Base-by-base conservation (phyloP, 345 rosid genomes). In the Linum trigynum region DNA sequence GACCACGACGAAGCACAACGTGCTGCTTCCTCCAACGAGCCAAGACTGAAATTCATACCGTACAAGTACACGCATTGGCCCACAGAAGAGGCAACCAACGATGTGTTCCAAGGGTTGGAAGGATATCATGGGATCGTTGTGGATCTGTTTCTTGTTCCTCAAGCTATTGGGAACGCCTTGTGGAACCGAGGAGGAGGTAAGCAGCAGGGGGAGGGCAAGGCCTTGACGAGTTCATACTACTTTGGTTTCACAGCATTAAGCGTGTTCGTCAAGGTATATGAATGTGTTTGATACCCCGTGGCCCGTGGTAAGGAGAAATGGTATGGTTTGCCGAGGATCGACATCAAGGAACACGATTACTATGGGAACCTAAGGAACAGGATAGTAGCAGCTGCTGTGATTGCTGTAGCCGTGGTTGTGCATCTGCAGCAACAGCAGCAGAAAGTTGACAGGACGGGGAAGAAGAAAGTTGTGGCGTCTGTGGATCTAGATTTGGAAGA, bases 71-170 rank as follows among this genome's bases (percentile, higher is more conserved):
- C 39, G 16, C 11, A 4, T 5, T 42, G 9, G 5, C 5, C 45
- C 45, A 9, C 45, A 42, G 45, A 9, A 42, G 5, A 42, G 32
- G 32, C 32, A 23, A 23, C 32, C 32, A 23, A 23, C 32, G 32
- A 23, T 23, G 32, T 23, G 32, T 23, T 23, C 32, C 32, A 23
- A 23, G 32, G 36, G 37, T 41, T 50, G 0, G 65, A 17, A 38
- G 68, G 39, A 5, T 58, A 60, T 10, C 11, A 32, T 3, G 2
- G 39, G 11, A 55, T 50, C 42, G 56, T 65, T 51, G 67, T 4
- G 15, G 68, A 55, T 55, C 42, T 71, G 16, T 67, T 71, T 57
- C 42, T 67, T 48, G 63, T 75, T 55, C 78, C 75, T 41, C 75
- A 71, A 39, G 40, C 59, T 56, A 0, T 75, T 16, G 60, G 66